Evolutionary conservation across 164 flowering plant species (phyloP), one percentile per base, ranked within the genome.

Genomic region (Umbellularia californica): DNA sequence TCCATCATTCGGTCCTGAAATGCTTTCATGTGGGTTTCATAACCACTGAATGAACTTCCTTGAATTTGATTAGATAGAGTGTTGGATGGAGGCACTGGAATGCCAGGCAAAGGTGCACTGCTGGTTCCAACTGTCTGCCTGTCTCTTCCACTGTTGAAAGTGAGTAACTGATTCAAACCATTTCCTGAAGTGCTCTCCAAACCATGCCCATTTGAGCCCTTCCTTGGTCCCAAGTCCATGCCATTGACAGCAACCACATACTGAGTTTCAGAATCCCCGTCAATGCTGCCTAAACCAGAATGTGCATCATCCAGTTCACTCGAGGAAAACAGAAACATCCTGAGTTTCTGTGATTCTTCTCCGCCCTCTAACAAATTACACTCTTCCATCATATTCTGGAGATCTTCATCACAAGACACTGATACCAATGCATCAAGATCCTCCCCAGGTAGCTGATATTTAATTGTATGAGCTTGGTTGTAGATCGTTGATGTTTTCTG

Each of bases 371-470:
- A 66, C 17, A 72, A 86, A 81, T 67, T 82, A 62, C 89, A 90
- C 77, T 94, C 98, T 74, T 94, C 98, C 88, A 94, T 87, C 98
- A 94, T 92, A 80, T 92, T 94, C 75, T 88, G 97, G 70, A 92
- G 80, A 83, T 94, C 98, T 82, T 94, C 98, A 60, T 94, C 97
- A 73, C 84, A 91, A 47, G 97, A 89, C 22, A 94, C 95, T 55
- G 98, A 92, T 62, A 94, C 97, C 81, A 94, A 76, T 2, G 98
- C 90, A 88, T 94, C 98, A 75, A 94, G 92, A 74, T 94, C 97
- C 77, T 92, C 97, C 25, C 98, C 98, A 72, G 98, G 98, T 77
- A 94, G 94, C 83, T 94, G 98, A 83, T 94, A 94, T 76, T 90
- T 94, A 74, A 92, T 88, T 1, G 82, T 69, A 80, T 84, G 88